Evolutionary conservation across 768 basidiomycete genomes (phyloP), one percentile per base, ranked within the genome.

Genomic region (Candolleomyces aberdarensis): DNA sequence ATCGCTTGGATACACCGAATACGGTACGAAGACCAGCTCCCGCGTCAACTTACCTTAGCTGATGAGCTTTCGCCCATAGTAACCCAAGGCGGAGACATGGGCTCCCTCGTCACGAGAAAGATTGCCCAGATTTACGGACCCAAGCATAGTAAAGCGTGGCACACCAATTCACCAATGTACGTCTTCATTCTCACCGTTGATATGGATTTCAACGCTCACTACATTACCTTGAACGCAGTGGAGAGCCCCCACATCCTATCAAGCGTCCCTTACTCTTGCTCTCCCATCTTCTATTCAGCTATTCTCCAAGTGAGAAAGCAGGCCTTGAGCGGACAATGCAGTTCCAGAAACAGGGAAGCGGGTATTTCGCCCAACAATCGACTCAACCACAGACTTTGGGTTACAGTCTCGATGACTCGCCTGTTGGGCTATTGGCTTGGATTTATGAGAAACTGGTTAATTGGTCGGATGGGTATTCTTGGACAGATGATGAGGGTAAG

Each of bases 381-480:
- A 83, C 80, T 0, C 72, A 76, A 58, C 81, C 82, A 0, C 82
- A 83, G 63, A 83, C 82, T 0, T 63, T 83, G 13, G 84, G 80
- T 0, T 86, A 86, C 61, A 61, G 72, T 8, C 70, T 87, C 3
- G 70, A 81, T 0, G 85, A 87, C 63, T 85, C 84, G 3, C 86
- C 86, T 17, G 76, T 78, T 8, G 85, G 83, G 1, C 63, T 82
- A 20, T 70, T 83, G 11, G 80, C 76, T 2, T 83, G 82, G 81
- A 80, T 83, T 26, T 83, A 81, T 58, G 81, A 82, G 63, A 81
- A 83, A 44, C 61, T 83, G 15, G 71, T 76, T 26, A 65, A 69
- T 32, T 81, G 79, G 78, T 75, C 76, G 0, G 84, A 85, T 62
- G 62, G 64, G 0, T 85, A 85, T 66, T 73, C 75, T 0, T 86